These are phyloP conservation scores for Coemansia sp. DNA, from an alignment of 192 early-diverging fungal species.

Conservation along the genomic window DNA sequence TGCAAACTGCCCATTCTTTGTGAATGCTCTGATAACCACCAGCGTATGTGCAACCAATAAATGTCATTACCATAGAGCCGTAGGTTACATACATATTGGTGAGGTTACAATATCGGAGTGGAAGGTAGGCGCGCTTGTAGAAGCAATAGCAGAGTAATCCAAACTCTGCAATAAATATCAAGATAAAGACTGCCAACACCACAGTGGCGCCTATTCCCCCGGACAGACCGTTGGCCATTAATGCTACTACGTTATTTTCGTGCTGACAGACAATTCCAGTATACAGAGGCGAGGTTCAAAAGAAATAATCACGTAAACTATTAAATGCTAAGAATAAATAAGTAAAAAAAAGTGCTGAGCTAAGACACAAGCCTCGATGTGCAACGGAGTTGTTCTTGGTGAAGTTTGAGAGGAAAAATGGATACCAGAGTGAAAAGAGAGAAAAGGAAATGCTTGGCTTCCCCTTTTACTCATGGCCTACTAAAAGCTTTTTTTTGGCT, in stretches of 20 bases:
- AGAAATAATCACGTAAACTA: not conserved
- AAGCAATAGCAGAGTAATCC: conserved; percentile 29
- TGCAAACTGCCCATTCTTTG: conserved; percentile 38
- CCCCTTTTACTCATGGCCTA: not conserved
- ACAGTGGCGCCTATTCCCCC: conserved; percentile 10
- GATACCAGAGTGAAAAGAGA: not conserved
- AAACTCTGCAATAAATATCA: conserved; percentile 22
- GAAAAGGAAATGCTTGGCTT: not conserved
- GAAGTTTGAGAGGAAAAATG: not conserved
- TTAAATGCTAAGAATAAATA: not conserved
- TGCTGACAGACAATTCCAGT: not conserved
- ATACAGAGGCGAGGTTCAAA: not conserved
- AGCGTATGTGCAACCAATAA: conserved; percentile 31
- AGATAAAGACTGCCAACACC: not conserved
- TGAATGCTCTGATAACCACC: conserved; percentile 14
- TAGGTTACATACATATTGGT: conserved; percentile 44
- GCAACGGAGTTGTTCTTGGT: not conserved
- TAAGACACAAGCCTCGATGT: not conserved
- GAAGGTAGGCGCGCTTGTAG: conserved; percentile 39
- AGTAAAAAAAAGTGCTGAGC: conserved; percentile 2
- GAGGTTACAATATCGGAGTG: conserved; percentile 37
- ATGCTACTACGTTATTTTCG: not conserved
- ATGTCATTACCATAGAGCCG: conserved; percentile 39
- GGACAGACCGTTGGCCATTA: conserved; percentile 2
- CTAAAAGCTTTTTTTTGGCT: not conserved